phyloP scores from a whole-genome alignment of 1,139 yeast genomes.

The Taphrina pruni region DNA sequence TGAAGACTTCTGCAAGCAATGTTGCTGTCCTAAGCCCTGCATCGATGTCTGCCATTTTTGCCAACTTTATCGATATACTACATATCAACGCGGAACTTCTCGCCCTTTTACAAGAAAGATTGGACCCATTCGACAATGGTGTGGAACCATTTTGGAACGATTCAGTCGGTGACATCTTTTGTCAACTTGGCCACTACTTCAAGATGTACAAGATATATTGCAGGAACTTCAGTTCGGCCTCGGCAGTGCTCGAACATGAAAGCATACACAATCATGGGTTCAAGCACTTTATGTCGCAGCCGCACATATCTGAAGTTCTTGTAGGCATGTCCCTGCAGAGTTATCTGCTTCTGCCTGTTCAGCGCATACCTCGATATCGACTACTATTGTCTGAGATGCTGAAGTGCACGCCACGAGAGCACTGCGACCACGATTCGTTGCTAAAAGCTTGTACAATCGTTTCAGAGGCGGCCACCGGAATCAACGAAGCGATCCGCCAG shows the following conservation, averaged over 20 bases:
- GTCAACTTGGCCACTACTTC: constrained; percentile 28
- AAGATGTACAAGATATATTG: constrained; percentile 36
- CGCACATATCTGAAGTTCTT: constrained; percentile 8
- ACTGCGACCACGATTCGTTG: constrained; percentile 6
- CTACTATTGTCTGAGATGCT: constrained; percentile 22
- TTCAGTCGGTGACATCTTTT: constrained; percentile 31
- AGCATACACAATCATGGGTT: constrained; percentile 7
- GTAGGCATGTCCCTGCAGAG: constrained; percentile 27
- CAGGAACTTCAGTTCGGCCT: constrained; percentile 34
- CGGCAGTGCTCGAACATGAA: constrained; percentile 17
- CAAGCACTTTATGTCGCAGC: constrained; percentile 1
- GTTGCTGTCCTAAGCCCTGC: constrained; percentile 24
- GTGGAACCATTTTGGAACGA: background rate
- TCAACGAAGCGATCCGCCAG: constrained; percentile 27
- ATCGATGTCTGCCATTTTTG: constrained; percentile 31
- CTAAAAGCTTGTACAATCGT: constrained; percentile 17
- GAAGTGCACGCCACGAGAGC: constrained; percentile 19
- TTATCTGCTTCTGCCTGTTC: constrained; percentile 27
- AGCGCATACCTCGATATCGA: constrained; percentile 34
- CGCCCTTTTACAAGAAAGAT: constrained; percentile 11
- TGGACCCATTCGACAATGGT: constrained; percentile 20
- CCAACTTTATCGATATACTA: constrained; percentile 35
- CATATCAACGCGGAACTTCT: constrained; percentile 22
- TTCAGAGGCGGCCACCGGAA: constrained; percentile 10
- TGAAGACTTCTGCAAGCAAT: background rate